These are phyloP conservation scores for Pichia cactophila DNA, from an alignment of 1,139 yeast genomes.

Conservation along the genomic window DNA sequence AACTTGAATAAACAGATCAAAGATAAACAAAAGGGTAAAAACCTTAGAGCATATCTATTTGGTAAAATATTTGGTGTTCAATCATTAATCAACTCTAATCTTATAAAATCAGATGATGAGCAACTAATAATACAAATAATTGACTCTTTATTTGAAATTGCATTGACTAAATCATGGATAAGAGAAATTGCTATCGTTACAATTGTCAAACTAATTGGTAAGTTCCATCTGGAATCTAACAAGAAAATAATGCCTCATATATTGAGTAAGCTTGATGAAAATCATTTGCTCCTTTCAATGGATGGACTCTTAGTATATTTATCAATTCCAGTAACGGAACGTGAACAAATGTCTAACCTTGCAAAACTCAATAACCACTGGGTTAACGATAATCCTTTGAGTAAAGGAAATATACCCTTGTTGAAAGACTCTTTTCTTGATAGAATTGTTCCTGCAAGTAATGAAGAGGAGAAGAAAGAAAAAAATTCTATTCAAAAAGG, in stretches of 20 bases:
- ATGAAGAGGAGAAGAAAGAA: slow-evolving; percentile 22
- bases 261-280: slow-evolving; percentile 37
- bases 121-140: slow-evolving; percentile 28
- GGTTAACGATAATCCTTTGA: slow-evolving; percentile 68
- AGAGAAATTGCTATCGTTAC: slow-evolving; percentile 76
- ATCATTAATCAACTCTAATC: slow-evolving; percentile 50
- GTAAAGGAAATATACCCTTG: slow-evolving; percentile 53
- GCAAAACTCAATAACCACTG: slow-evolving; percentile 37
- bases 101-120: not conserved
- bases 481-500: slow-evolving; percentile 41
- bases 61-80: slow-evolving; percentile 85
- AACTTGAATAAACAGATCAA: slow-evolving; percentile 33
- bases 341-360: slow-evolving; percentile 27
- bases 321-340: slow-evolving; percentile 33
- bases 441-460: slow-evolving; percentile 31
- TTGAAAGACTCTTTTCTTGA: slow-evolving; percentile 65
- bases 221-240: slow-evolving; percentile 7
- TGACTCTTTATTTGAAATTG: slow-evolving; percentile 46
- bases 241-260: slow-evolving; percentile 15
- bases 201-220: slow-evolving; percentile 39
- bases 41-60: slow-evolving; percentile 71
- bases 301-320: slow-evolving; percentile 79
- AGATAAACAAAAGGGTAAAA: slow-evolving; percentile 64
- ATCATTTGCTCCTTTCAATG: slow-evolving; percentile 54
- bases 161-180: slow-evolving; percentile 72